phyloP scores from a whole-genome alignment of 148 eudicot genomes.

The Chenopodium quinoa region DNA sequence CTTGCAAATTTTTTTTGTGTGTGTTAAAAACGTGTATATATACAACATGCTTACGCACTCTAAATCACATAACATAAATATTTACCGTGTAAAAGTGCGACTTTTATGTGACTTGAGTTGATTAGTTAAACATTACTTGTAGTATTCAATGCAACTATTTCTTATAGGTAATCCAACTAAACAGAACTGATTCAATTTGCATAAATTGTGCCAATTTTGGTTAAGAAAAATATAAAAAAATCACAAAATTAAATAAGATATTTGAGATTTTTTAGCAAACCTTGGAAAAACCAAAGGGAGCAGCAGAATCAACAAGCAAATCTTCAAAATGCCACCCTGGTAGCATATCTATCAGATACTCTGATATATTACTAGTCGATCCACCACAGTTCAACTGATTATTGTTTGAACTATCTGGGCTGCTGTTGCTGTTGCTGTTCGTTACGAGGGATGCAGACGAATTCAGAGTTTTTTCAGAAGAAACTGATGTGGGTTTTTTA shows the following conservation, averaged over 20 bases:
- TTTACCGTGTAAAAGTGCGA: too few species aligned
- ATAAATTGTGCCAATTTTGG: background rate
- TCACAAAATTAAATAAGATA: background rate
- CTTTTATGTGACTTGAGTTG: background rate
- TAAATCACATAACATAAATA: too few species aligned
- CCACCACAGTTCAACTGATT: slow-evolving; percentile 24
- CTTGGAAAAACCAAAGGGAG: slow-evolving; percentile 40
- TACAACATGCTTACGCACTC: too few species aligned
- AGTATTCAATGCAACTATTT: background rate
- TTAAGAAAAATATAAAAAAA: background rate
- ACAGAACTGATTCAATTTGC: background rate
- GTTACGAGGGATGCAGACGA: background rate
- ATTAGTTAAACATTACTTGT: too few species aligned
- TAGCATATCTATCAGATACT: slow-evolving; percentile 66
- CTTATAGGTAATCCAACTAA: background rate
- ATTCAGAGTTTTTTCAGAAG: slow-evolving; percentile 7
- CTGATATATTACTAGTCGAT: slow-evolving; percentile 55
- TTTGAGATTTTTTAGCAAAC: slow-evolving; percentile 24
- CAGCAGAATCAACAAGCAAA: slow-evolving; percentile 44
- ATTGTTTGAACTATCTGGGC: slow-evolving; percentile 7
- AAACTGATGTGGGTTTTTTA: slow-evolving; percentile 20
- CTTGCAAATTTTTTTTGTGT: background rate
- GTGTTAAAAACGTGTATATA: too few species aligned
- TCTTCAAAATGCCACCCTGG: slow-evolving; percentile 93
- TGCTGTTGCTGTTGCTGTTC: background rate